Evolutionary conservation across 768 basidiomycete genomes (phyloP), one percentile per base, ranked within the genome.

Genomic region (Pseudohyphozyma bogoriensis): DNA sequence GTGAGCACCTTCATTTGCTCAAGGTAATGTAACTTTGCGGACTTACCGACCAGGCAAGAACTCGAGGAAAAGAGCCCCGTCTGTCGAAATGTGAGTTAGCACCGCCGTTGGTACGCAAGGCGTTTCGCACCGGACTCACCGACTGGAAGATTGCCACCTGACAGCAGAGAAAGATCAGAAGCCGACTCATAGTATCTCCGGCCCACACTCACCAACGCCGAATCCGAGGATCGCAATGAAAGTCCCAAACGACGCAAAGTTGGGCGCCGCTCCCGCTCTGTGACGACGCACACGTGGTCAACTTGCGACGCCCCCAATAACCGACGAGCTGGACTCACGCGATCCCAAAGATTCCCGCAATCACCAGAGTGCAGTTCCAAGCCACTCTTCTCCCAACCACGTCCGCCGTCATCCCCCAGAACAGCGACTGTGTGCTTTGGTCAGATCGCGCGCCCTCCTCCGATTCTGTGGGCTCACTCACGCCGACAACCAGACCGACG

Each of bases 401-500:
- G 62, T 81, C 80, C 10, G 79, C 79, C 64, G 79, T 70, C 24
- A 77, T 67, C n/a, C 80, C 80, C 80, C 80, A 81, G 4, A 68
- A 70, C 5, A 37, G 10, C 10, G 37, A 10, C 37, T 37, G 37
- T 10, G 37, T 10, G 10, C 37, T 18, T 37, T 44, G 42, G 42
- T 12, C 12, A 8, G 15, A 22, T 16, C 12, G 42, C 7, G 22
- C 12, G 64, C 49, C 71, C 74, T 32, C 79, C 72, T 20, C 80
- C 80, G 32, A 80, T 76, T 53, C 79, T 65, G 62, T 81, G 79
- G 9, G 79, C 79, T 63, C 79, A 71, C 24, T 77, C 66, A 24
- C 80, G 80, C 80, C 80, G 81, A 78, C 69, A n/a, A 80, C 78
- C 35, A 81, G 69, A 3, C 79, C 79, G 11, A 75, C 77, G 63